Evolutionary conservation across 805 yeast genomes (phyloP), one percentile per base, ranked within the genome.

Genomic region (Clavispora vitiphila): DNA sequence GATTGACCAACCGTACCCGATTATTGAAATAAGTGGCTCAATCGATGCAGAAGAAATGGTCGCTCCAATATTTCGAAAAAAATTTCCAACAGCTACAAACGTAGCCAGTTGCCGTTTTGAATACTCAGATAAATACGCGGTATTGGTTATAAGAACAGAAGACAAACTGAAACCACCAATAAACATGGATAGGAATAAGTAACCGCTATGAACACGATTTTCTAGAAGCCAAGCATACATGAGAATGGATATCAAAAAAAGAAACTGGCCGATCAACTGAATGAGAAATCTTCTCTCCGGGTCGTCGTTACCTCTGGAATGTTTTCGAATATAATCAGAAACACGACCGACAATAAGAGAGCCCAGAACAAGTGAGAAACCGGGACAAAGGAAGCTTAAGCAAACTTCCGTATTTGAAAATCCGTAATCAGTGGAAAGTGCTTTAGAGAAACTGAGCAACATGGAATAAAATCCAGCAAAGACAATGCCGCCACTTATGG

Each of bases 381-480:
- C 82, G 1, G 82, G 81, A 42, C 79, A 75, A 8, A 74, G 60
- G 41, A 76, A 78, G 0, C 78, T 63, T 7, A 75, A 61, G 23
- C 77, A 71, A 0, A 67, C 62, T 14, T 63, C 57, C 1, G 72
- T 46, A 20, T 56, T 53, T 1, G 60, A 55, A 42, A 64, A 69
- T 8, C 57, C 43, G 49, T 77, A 77, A 8, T 60, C 54, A 0
- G 57, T 49, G 30, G 65, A 57, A 25, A 78, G 55, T 8, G 61
- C 60, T 20, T 63, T 62, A 0, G 80, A 57, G 48, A 74, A 72
- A 1, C 78, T 72, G 9, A 78, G 76, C 46, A 73, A 71, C 45
- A 77, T 63, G 1, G 72, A 80, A 46, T 78, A 78, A 49, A 76
- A 78, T 15, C 74, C 63, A 3, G 81, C 76, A 58, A 78, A 77